Evolutionary conservation across 805 yeast genomes (phyloP).

Genomic region (Saccharomyces cerevisiae): DNA sequence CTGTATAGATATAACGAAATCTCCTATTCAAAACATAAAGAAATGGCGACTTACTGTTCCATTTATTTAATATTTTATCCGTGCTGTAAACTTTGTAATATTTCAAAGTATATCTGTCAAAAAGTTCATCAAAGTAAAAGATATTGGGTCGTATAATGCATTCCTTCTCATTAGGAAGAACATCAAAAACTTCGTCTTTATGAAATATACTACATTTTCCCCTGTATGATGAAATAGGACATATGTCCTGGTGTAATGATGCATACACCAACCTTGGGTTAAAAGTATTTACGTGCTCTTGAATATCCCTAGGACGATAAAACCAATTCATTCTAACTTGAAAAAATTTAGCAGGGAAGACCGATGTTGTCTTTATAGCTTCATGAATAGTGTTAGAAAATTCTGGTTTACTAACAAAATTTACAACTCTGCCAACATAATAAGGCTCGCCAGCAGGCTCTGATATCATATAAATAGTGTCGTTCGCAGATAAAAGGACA

Average conservation of each 20-base stretch:
- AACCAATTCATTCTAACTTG: slow-evolving; percentile 79
- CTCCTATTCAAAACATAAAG: slow-evolving; percentile 55
- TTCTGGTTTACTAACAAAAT: slow-evolving; percentile 40
- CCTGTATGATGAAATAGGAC: slow-evolving; percentile 67
- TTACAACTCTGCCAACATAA: slow-evolving; percentile 77
- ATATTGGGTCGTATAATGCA: slow-evolving; percentile 54
- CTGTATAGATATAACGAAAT: slow-evolving; percentile 68
- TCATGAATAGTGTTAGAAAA: slow-evolving; percentile 11
- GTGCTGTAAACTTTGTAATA: slow-evolving; percentile 76
- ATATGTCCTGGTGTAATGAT: slow-evolving; percentile 76
- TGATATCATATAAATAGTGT: slow-evolving; percentile 72
- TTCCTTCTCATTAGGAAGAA: slow-evolving; percentile 33
- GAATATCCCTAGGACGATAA: slow-evolving; percentile 79
- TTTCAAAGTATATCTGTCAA: slow-evolving; percentile 76
- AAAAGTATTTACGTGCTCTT: slow-evolving; percentile 38
- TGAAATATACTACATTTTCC: slow-evolving; percentile 70
- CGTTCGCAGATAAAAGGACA: slow-evolving; percentile 31
- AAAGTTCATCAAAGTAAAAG: slow-evolving; percentile 79
- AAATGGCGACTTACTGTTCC: slow-evolving; percentile 41
- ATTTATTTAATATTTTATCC: slow-evolving; percentile 44
- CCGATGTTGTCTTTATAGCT: slow-evolving; percentile 8
- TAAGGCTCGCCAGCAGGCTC: slow-evolving; percentile 95
- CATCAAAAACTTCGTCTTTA: slow-evolving; percentile 52
- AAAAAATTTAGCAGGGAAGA: slow-evolving; percentile 45
- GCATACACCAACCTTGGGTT: slow-evolving; percentile 77